Conservation (phyloP, 2,329 filamentous ascomycete species). For the Helotiales sp. region DNA sequence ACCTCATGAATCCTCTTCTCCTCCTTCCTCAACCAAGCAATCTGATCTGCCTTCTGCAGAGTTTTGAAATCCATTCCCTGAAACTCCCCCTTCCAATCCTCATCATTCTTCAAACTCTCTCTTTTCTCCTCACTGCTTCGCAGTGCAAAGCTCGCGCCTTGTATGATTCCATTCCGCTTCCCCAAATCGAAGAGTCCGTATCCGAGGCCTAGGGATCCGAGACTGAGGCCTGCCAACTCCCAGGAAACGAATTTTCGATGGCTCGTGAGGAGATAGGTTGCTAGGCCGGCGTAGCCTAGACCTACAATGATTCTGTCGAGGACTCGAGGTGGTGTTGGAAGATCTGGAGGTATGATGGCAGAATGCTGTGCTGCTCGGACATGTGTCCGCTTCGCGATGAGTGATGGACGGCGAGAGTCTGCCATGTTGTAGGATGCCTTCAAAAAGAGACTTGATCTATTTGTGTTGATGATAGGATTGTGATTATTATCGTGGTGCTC, state of each 20-base stretch:
- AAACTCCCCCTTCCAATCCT: conserved; percentile 41
- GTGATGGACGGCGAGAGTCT: conserved; percentile 17
- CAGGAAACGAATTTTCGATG: conserved; percentile 15
- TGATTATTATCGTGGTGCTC: not conserved
- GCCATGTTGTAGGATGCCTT: not conserved
- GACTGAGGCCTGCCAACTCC: conserved; percentile 16
- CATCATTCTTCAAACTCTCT: conserved; percentile 35
- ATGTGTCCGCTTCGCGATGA: conserved; percentile 24
- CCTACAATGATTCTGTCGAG: conserved; percentile 20
- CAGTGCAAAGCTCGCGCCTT: conserved; percentile 22
- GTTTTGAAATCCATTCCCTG: conserved; percentile 21
- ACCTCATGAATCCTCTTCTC: conserved; percentile 44
- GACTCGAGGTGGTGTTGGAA: conserved; percentile 11
- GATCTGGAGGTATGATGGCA: not conserved
- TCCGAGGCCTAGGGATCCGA: conserved; percentile 19
- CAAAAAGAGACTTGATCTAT: too few species aligned
- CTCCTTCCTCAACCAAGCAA: conserved; percentile 41
- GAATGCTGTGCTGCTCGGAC: conserved; percentile 22
- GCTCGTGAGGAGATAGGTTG: conserved; percentile 15
- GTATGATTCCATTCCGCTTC: conserved; percentile 20
- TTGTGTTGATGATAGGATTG: not conserved
- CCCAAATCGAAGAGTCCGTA: conserved; percentile 25
- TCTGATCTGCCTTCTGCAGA: conserved; percentile 22
- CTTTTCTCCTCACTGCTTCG: conserved; percentile 2
- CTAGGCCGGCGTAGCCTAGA: conserved; percentile 22